phyloP scores from a whole-genome alignment of 2,329 filamentous ascomycete species.

The Trichoderma lentiforme region DNA sequence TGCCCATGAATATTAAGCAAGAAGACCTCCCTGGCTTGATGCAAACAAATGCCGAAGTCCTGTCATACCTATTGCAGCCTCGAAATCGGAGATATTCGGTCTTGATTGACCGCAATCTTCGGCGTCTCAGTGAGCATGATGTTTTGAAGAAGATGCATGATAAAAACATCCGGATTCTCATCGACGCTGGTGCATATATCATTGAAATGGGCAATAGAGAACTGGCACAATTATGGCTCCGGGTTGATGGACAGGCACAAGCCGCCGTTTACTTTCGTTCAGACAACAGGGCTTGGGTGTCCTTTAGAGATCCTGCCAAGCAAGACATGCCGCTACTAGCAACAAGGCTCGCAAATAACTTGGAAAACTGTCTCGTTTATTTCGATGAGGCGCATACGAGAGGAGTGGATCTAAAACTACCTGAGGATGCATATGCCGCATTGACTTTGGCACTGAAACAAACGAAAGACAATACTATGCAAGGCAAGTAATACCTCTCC shows the following conservation, averaged over 20 bases:
- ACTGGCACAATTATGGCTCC: conserved; percentile 51
- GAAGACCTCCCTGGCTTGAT: conserved; percentile 53
- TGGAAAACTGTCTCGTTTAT: conserved; percentile 53
- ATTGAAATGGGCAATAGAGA: conserved; percentile 56
- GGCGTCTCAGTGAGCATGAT: conserved; percentile 41
- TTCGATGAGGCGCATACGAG: conserved; percentile 49
- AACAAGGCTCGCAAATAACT: conserved; percentile 52
- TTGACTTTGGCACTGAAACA: conserved; percentile 55
- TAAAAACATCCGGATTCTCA: conserved; percentile 49
- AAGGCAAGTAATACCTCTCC: too few relatives aligned
- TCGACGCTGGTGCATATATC: conserved; percentile 63
- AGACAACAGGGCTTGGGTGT: too few relatives aligned
- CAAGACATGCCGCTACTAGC: too few relatives aligned
- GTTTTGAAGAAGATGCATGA: conserved; percentile 42
- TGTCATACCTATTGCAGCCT: conserved; percentile 53
- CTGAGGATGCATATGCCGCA: conserved; percentile 44
- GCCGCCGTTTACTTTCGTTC: conserved; percentile 54
- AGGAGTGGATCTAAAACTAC: conserved; percentile 58
- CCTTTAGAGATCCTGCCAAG: too few relatives aligned
- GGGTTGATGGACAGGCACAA: conserved; percentile 39
- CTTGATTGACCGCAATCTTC: conserved; percentile 29
- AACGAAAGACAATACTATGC: conserved; percentile 59
- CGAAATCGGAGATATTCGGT: conserved; percentile 48
- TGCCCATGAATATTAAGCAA: conserved; percentile 59
- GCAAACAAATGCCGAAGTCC: conserved; percentile 62